phyloP scores from a whole-genome alignment of 1,284 basidiomycete species.

The Puccinia coronata region DNA sequence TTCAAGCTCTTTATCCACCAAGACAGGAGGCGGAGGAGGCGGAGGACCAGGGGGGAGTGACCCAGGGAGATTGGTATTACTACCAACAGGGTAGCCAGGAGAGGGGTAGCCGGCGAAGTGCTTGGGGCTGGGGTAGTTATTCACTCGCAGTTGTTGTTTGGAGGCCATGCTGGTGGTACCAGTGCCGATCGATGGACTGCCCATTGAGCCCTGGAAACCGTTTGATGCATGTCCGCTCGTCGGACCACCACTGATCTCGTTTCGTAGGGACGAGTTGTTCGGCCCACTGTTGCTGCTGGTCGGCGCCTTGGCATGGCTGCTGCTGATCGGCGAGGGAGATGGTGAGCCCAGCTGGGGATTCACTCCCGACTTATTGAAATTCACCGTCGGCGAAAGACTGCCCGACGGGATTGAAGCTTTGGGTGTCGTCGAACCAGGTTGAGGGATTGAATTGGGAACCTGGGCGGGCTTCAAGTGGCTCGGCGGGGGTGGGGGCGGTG shows the following conservation, averaged over 20 bases:
- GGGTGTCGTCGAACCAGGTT: constrained; percentile 12
- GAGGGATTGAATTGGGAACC: not conserved
- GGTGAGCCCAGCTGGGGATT: not conserved
- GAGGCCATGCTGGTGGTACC: not conserved
- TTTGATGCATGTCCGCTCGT: not conserved
- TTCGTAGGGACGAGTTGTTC: constrained; percentile 1
- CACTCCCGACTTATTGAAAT: constrained; percentile 1
- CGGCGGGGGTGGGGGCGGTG: constrained; percentile 45
- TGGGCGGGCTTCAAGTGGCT: constrained; percentile 15
- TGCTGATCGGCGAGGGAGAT: not conserved
- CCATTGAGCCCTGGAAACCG: not conserved
- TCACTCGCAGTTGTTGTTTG: constrained; percentile 24
- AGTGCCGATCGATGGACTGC: not conserved
- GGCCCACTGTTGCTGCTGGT: not conserved
- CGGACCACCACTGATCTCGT: constrained; percentile 13
- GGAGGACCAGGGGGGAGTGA: not conserved
- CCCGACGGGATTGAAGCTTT: not conserved
- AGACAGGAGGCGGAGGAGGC: constrained; percentile 12
- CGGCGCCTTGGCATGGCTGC: not conserved
- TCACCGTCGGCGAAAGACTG: constrained; percentile 22
- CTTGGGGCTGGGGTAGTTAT: constrained; percentile 37
- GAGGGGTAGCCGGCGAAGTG: constrained; percentile 9
- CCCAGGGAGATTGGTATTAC: not conserved
- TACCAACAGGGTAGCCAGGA: not conserved
- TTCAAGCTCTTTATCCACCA: constrained; percentile 44